phyloP scores from a whole-genome alignment of 257 asterid species.

The Solanum virginianum region DNA sequence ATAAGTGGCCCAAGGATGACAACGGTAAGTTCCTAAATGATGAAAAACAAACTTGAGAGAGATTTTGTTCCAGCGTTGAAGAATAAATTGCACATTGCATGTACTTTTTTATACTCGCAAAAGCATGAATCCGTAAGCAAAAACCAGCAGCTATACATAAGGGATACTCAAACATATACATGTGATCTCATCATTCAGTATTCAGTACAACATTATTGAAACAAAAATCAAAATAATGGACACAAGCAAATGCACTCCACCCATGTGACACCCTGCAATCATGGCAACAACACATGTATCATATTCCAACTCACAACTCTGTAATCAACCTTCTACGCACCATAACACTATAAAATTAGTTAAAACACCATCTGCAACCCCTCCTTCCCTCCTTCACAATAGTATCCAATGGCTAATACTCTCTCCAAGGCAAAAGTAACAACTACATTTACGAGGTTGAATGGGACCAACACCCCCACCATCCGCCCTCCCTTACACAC shows the following conservation, averaged over 20 bases:
- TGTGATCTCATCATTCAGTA: neutral
- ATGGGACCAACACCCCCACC: neutral
- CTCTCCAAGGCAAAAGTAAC: neutral
- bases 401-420: neutral
- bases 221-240: constrained; percentile 50
- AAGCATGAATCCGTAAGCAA: neutral
- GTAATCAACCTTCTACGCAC: neutral
- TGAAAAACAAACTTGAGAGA: neutral
- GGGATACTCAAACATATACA: constrained; percentile 1
- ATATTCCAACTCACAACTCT: neutral
- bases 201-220: constrained; percentile 32
- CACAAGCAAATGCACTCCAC: constrained; percentile 26
- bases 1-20: neutral
- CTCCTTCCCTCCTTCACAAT: neutral
- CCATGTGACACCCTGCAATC: constrained; percentile 33
- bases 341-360: neutral
- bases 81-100: neutral
- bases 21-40: neutral
- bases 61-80: neutral
- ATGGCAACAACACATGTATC: neutral
- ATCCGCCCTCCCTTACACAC: neutral
- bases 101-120: neutral
- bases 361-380: neutral
- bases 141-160: neutral
- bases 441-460: neutral